Conservation (phyloP, 768 basidiomycete species). For the Russula emetica region DNA sequence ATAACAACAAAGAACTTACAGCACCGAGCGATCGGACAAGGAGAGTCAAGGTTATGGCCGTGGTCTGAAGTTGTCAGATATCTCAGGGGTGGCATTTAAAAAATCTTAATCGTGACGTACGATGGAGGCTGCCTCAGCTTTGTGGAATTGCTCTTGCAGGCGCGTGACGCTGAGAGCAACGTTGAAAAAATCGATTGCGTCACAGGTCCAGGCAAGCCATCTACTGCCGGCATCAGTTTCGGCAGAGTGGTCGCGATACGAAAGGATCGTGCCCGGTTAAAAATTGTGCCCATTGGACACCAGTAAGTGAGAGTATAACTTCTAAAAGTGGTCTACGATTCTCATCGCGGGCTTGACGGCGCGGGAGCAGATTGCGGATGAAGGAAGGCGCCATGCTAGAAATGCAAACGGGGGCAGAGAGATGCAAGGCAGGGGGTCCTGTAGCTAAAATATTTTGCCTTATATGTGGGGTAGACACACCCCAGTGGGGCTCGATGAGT, state of each 20-base stretch:
- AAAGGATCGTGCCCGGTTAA: slow-evolving; percentile 44
- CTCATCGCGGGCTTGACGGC: not conserved
- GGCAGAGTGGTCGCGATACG: not conserved
- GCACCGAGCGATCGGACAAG: slow-evolving; percentile 84
- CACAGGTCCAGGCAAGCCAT: slow-evolving; percentile 84
- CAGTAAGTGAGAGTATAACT: slow-evolving; percentile 42
- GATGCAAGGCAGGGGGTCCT: not conserved
- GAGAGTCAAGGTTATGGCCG: slow-evolving; percentile 85
- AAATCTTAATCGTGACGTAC: slow-evolving; percentile 32
- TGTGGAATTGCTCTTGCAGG: slow-evolving; percentile 47
- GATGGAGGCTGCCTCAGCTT: slow-evolving; percentile 40
- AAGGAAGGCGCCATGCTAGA: slow-evolving; percentile 23
- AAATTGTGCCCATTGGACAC: slow-evolving; percentile 52
- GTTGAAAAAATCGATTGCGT: slow-evolving; percentile 83
- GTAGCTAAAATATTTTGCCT: not conserved
- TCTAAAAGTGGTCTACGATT: slow-evolving; percentile 35
- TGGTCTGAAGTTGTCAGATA: slow-evolving; percentile 42
- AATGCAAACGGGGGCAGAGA: not conserved
- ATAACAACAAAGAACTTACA: slow-evolving; percentile 35
- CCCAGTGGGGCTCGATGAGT: not conserved
- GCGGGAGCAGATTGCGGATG: slow-evolving; percentile 20
- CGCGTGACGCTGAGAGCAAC: slow-evolving; percentile 56
- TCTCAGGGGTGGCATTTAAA: not conserved
- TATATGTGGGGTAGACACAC: slow-evolving; percentile 2
- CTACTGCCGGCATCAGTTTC: slow-evolving; percentile 34